Base-by-base conservation (phyloP, 208 protist genomes). In the Naegleria fowleri region DNA sequence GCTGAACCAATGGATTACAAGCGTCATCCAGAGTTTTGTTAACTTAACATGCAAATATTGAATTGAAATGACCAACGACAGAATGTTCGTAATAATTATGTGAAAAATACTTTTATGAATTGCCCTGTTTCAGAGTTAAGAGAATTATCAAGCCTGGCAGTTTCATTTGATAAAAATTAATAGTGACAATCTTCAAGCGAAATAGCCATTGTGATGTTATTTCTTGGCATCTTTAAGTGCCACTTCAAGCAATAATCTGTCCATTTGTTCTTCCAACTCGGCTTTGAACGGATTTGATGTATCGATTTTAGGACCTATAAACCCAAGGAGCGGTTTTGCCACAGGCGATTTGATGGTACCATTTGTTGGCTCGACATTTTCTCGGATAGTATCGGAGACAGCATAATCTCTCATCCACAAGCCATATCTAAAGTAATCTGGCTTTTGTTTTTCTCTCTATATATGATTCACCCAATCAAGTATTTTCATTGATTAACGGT, bases 361-460 rank as follows among this genome's bases (percentile, higher is more conserved):
- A 36, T 36, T 79, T 36, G 67, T 79, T 79, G 67, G 67, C n/a
- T 79, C 67, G 9, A 79, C 16, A 36, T 33, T 9, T 79, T 79
- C 67, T 79, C 67, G 67, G 16, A 79, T 79, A 79, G 25, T 79
- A 79, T 79, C 67, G n/a, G 29, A 36, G 29, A 79, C 67, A 79
- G 67, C 67, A 79, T 79, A 79, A 9, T 79, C 67, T 7, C 67
- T 29, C 67, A 79, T 79, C 29, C 16, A 79, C 29, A 79, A 79
- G n/a, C 67, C 67, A 9, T 79, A 79, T 79, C 67, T 79, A 33
- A 79, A 79, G 36, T 36, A 79, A 33, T 79, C 67, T 79, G 67
- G 67, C n/a, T 79, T 79, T 79, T 79, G 67, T 79, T 79, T 79
- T 36, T 79, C 67, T 79, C 67, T 79, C 16, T 67, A 67, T n/a